These are phyloP conservation scores for Pseudogymnoascus sp. DNA, from an alignment of 2,329 filamentous ascomycete species.

Conservation along the genomic window DNA sequence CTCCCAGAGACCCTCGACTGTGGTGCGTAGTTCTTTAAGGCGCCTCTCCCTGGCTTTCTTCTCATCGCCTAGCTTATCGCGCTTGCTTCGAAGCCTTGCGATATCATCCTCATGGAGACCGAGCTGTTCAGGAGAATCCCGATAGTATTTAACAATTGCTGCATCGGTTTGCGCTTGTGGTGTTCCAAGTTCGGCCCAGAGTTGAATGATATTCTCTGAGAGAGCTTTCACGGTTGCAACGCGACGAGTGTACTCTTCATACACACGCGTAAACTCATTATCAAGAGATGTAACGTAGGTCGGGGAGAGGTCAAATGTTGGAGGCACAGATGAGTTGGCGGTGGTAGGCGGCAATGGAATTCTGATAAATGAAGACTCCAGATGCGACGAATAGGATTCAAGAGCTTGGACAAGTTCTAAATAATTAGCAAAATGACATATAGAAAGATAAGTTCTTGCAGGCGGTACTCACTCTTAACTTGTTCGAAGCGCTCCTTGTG, in stretches of 20 bases:
- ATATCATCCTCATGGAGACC: conserved; percentile 87
- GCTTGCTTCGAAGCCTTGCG: conserved; percentile 61
- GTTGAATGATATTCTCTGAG: conserved; percentile 79
- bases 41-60: conserved; percentile 75
- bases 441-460: conserved; percentile 15
- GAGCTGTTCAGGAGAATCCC: conserved; percentile 86
- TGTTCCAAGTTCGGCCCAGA: conserved; percentile 93
- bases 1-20: conserved; percentile 85
- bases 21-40: conserved; percentile 66
- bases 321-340: conserved; percentile 67
- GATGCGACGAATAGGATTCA: conserved; percentile 91
- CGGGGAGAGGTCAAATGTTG: conserved; percentile 86
- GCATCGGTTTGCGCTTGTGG: conserved; percentile 89
- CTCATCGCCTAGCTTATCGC: conserved; percentile 80
- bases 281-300: conserved; percentile 83
- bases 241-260: conserved; percentile 90
- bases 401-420: conserved; percentile 87
- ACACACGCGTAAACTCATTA: conserved; percentile 85
- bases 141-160: conserved; percentile 80
- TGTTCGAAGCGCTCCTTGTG: conserved; percentile 92
- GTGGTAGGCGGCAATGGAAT: conserved; percentile 79
- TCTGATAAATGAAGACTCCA: conserved; percentile 81
- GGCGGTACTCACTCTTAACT: conserved; percentile 68
- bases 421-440: conserved; percentile 13
- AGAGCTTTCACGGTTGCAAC: conserved; percentile 67